Evolutionary conservation across 345 rosid species (phyloP).

Genomic region (Hypericum androsaemum): DNA sequence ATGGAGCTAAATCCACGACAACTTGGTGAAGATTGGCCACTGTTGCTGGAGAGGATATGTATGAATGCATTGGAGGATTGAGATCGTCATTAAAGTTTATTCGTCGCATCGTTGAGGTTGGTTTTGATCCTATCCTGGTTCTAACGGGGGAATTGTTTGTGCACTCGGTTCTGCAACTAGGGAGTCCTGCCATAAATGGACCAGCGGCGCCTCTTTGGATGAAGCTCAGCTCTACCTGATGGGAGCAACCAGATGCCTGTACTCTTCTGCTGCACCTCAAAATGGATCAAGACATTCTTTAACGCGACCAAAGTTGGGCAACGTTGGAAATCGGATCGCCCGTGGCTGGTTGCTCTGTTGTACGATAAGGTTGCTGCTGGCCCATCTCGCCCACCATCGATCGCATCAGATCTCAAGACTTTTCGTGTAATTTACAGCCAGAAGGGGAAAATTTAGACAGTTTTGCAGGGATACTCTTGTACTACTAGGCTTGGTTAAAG

Average conservation of each 20-base stretch:
- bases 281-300: slow-evolving; percentile 6
- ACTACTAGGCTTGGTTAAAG: slow-evolving; percentile 19
- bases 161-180: slow-evolving; percentile 6
- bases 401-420: slow-evolving; percentile 9
- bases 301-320: slow-evolving; percentile 19
- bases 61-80: slow-evolving; percentile 15
- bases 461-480: slow-evolving; percentile 33
- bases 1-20: slow-evolving; percentile 23
- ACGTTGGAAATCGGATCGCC: slow-evolving; percentile 12
- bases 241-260: neutral
- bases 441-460: slow-evolving; percentile 17
- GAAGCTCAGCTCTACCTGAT: slow-evolving; percentile 13
- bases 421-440: slow-evolving; percentile 26
- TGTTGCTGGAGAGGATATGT: slow-evolving; percentile 38
- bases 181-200: slow-evolving; percentile 2
- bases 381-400: slow-evolving; percentile 7
- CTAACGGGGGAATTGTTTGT: slow-evolving; percentile 7
- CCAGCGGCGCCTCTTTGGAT: slow-evolving; percentile 14
- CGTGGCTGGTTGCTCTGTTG: slow-evolving; percentile 19
- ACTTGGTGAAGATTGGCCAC: slow-evolving; percentile 43
- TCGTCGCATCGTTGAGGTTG: slow-evolving; percentile 1
- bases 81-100: slow-evolving; percentile 4
- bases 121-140: slow-evolving; percentile 10
- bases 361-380: slow-evolving; percentile 23
- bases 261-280: neutral